Base-by-base conservation (phyloP, 768 basidiomycete genomes). In the Pulveroboletus ravenelii region DNA sequence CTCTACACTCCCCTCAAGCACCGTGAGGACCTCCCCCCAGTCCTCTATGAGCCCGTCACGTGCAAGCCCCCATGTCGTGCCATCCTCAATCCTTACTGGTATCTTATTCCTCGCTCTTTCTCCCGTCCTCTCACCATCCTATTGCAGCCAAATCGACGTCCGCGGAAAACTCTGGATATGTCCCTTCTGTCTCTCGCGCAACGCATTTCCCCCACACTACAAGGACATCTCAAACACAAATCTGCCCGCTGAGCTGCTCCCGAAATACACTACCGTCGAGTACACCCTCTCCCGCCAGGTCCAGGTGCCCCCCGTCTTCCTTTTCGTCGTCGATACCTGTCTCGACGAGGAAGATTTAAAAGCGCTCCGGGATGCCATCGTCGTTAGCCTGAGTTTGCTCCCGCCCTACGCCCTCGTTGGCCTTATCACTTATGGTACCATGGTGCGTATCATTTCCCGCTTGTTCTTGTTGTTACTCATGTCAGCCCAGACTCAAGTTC, bases 141-240 rank as follows among this genome's bases (percentile, higher is more conserved):
- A 29, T 51, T 63, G 20, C 66, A 98, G 96, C 69, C 95, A 97
- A 77, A 94, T 99, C 63, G 96, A 98, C 73, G 92, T 97, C 56
- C 84, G 96, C 62, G 95, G 89, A 60, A 98, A 98, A 71, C 82
- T 99, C 47, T 99, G 96, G 96, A 99, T 98, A 58, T 99, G 96
- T 64, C 96, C 96, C 5, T 98, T 99, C 76, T 99, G 96, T 72
- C 78, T 99, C 46, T 86, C 89, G 32, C 87, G 96, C 52, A 99
- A 98, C 68, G 83, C 94, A 3, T 97, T 99, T 74, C 96, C 96
- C 5, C 89, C 91, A 0, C 95, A 99, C 69, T 99, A 99, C 79
- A 95, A 96, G 73, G 95, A 98, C 66, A 95, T 99, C 58, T 93
- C 93, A 41, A 88, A 87, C 71, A 94, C 89, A 57, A 98, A 98